phyloP scores from a whole-genome alignment of 2,329 filamentous ascomycete genomes.

The Orbilia brochopaga region DNA sequence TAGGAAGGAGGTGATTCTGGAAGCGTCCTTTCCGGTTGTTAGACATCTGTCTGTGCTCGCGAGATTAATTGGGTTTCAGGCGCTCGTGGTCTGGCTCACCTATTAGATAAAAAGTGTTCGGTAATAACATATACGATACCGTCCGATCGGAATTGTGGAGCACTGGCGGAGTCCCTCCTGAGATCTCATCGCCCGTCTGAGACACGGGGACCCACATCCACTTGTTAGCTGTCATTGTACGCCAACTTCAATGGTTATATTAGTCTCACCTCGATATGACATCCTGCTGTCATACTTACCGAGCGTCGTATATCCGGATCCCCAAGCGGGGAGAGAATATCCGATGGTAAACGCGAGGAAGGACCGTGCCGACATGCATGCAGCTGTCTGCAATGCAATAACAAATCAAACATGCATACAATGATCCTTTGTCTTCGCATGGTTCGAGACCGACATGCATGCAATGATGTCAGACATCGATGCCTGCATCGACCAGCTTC shows the following conservation, averaged over 20 bases:
- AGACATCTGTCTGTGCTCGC: background rate
- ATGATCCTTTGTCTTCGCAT: no score
- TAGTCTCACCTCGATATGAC: no score
- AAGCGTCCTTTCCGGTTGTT: background rate
- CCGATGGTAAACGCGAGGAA: background rate
- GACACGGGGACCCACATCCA: no score
- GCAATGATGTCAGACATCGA: background rate
- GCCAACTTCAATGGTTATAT: no score
- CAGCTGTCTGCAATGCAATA: background rate
- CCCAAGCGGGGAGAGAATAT: background rate
- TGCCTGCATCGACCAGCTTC: background rate
- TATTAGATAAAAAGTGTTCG: background rate
- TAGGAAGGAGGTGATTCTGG: constrained; percentile 29
- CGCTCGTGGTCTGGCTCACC: background rate
- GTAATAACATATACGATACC: no score
- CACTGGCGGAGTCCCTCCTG: no score
- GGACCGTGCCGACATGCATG: background rate
- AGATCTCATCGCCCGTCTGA: no score
- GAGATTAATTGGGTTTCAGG: background rate
- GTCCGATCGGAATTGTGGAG: no score
- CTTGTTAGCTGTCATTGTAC: no score
- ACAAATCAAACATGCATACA: background rate
- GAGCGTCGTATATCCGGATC: no score
- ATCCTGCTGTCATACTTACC: background rate
- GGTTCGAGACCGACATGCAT: no score